These are phyloP conservation scores for Ganoderma leucocontextum DNA, from an alignment of 1,284 basidiomycete genomes.

Conservation along the genomic window DNA sequence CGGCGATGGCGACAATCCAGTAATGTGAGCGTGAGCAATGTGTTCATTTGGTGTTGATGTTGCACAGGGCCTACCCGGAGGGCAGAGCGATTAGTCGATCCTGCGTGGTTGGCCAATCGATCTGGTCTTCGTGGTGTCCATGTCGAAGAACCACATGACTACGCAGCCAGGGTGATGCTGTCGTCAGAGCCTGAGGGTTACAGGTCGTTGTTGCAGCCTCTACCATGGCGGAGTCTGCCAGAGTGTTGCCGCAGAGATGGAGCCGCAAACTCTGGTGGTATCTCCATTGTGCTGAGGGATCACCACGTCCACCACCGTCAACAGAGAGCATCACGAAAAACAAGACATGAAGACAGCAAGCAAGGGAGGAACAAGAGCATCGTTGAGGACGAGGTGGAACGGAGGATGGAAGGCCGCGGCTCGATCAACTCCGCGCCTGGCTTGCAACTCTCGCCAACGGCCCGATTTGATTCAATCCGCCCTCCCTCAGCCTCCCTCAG, in stretches of 20 bases:
- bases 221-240: not conserved
- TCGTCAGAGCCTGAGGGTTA: not conserved
- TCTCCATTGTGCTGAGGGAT: not conserved
- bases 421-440: slow-evolving; percentile 1
- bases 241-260: not conserved
- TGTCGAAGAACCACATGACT: not conserved
- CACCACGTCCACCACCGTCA: not conserved
- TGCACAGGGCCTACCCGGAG: not conserved
- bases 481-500: not conserved
- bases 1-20: not conserved
- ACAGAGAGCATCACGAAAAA: not conserved
- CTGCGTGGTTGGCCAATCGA: not conserved
- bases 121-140: slow-evolving; percentile 1
- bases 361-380: not conserved
- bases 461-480: slow-evolving; percentile 8
- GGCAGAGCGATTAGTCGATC: slow-evolving; percentile 1
- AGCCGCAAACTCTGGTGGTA: not conserved
- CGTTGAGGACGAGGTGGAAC: not conserved
- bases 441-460: not conserved
- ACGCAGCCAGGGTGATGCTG: not conserved
- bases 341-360: not conserved
- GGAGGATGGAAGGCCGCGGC: not conserved
- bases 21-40: slow-evolving; percentile 6
- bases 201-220: not conserved
- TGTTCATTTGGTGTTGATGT: not conserved